Conservation (phyloP, 148 eudicot genomes). For the Gaultheria prostrata region DNA sequence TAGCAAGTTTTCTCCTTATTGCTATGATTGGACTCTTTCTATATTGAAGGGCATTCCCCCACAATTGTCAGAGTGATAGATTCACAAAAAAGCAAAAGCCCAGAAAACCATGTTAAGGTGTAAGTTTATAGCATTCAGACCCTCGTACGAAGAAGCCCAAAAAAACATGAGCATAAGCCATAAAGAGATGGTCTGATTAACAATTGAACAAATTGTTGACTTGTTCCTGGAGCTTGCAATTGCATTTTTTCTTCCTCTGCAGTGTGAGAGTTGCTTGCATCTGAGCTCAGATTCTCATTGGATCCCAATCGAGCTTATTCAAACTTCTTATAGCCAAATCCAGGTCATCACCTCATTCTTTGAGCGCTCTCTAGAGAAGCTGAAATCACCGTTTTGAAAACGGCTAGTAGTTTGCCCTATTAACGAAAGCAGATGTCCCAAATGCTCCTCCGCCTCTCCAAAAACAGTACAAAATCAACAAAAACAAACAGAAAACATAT, state of each 20-base stretch:
- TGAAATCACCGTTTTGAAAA: conserved; percentile 19
- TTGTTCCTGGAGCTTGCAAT: conserved; percentile 28
- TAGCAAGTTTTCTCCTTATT: neutral
- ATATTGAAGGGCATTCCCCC: neutral
- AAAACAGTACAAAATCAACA: neutral
- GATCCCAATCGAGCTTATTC: conserved; percentile 70
- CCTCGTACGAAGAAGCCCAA: neutral
- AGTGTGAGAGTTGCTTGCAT: conserved; percentile 30
- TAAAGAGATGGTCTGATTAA: neutral
- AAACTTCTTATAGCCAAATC: conserved; percentile 72
- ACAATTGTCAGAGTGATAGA: neutral
- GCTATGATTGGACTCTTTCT: neutral
- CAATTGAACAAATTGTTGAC: neutral
- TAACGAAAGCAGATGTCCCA: neutral
- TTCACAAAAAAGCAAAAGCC: neutral
- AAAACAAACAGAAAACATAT: neutral
- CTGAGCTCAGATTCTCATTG: conserved; percentile 28
- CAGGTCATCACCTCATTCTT: conserved; percentile 70
- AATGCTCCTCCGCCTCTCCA: neutral
- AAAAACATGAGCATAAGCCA: neutral
- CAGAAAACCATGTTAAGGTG: neutral
- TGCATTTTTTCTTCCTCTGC: conserved; percentile 31
- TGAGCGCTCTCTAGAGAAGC: conserved; percentile 74
- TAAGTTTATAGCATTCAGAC: neutral
- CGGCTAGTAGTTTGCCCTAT: neutral